phyloP scores from a whole-genome alignment of 495 filamentous ascomycete genomes.

The Penicillium parvum region DNA sequence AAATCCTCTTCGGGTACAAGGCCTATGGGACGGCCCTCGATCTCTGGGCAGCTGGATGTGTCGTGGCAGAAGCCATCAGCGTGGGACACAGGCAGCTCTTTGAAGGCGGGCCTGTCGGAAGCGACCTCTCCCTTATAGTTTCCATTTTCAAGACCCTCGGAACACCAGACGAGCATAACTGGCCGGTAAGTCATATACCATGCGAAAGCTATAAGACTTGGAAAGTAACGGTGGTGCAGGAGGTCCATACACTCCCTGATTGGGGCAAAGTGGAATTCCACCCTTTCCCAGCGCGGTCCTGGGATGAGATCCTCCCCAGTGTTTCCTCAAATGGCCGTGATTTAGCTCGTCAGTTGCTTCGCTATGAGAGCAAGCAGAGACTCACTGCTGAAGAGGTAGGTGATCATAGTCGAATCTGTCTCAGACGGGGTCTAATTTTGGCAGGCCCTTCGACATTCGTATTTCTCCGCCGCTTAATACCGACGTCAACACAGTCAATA shows the following conservation, averaged over 20 bases:
- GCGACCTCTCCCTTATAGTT: conserved; percentile 82
- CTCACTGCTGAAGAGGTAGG: conserved; percentile 49
- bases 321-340: conserved; percentile 48
- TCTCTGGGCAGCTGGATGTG: conserved; percentile 85
- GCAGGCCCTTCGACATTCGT: conserved; percentile 38
- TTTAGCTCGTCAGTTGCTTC: conserved; percentile 50
- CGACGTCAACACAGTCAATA: neutral
- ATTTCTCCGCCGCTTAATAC: conserved; percentile 28
- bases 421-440: conserved; percentile 13
- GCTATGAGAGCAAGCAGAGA: conserved; percentile 52
- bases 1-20: conserved; percentile 80
- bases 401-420: neutral
- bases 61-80: conserved; percentile 62
- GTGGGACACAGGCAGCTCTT: conserved; percentile 59
- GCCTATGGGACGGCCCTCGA: conserved; percentile 69
- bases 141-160: conserved; percentile 88
- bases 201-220: neutral
- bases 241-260: conserved; percentile 52
- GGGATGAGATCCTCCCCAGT: conserved; percentile 50
- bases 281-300: conserved; percentile 45
- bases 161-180: conserved; percentile 68
- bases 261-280: conserved; percentile 66
- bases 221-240: conserved; percentile 32
- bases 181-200: conserved; percentile 60
- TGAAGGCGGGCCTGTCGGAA: conserved; percentile 81